A percentile compares a stretch with the other conserved stretches of the same genome.
Conservation (phyloP, 345 rosid species). For the Aegle marmelos region DNA sequence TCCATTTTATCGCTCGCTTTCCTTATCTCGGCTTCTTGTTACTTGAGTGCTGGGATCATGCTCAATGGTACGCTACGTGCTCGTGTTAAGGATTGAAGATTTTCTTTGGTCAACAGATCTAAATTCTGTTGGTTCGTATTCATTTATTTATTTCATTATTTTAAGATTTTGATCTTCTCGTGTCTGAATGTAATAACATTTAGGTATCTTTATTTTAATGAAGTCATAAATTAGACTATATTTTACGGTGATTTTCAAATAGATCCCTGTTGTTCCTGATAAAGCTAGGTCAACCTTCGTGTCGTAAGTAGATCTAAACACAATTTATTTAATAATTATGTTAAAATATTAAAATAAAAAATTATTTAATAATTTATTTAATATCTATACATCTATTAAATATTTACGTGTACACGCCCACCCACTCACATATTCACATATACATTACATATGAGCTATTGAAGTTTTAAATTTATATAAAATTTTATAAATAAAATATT, state of each 20-base stretch:
- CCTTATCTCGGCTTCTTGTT: neutral
- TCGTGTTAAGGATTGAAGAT: neutral
- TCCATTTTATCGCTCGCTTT: conserved; percentile 1
- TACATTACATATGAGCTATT: too few species aligned
- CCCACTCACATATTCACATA: too few species aligned
- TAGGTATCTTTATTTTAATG: neutral
- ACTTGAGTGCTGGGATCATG: neutral
- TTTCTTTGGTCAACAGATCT: neutral
- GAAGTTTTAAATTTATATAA: too few species aligned
- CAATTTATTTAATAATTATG: fast-evolving
- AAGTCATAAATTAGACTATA: neutral
- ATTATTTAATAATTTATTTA: too few species aligned
- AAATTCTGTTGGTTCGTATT: neutral
- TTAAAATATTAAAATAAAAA: too few species aligned
- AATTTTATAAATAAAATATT: too few species aligned
- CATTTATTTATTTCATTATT: neutral
- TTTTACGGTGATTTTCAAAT: too few species aligned
- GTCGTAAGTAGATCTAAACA: too few species aligned
- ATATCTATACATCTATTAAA: too few species aligned
- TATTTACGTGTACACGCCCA: fast-evolving
- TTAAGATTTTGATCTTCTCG: neutral
- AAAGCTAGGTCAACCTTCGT: too few species aligned
- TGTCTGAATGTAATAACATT: neutral
- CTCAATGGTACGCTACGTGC: neutral
- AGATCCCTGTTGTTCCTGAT: neutral